phyloP scores from a whole-genome alignment of 805 yeast species.

The Ogataea paradorogensis region DNA sequence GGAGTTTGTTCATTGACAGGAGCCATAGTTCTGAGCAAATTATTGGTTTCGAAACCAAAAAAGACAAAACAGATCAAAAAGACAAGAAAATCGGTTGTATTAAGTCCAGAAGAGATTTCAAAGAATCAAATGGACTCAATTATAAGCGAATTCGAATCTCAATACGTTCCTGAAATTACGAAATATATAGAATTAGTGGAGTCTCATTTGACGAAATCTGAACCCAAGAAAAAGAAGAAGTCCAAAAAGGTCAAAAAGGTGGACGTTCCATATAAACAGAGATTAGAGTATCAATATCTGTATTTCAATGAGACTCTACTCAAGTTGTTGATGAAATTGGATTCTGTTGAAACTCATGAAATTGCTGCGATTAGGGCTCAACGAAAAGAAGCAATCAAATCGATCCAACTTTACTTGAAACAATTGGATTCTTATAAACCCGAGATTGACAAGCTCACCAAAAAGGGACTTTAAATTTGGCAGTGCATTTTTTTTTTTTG shows the following conservation, averaged over 20 bases:
- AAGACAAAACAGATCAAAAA: constrained; percentile 14
- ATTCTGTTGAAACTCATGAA: constrained; percentile 48
- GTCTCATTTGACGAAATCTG: constrained; percentile 4
- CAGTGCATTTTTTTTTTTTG: constrained; percentile 6
- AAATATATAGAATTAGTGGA: constrained; percentile 19
- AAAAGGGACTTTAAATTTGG: constrained; percentile 14
- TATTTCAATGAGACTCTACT: constrained; percentile 66
- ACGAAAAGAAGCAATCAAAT: constrained; percentile 58
- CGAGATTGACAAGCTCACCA: constrained; percentile 20
- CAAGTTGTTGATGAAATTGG: constrained; percentile 64
- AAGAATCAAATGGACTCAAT: constrained; percentile 17
- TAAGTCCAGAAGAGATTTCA: constrained; percentile 21
- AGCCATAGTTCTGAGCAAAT: constrained; percentile 6
- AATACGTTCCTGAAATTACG: constrained; percentile 13
- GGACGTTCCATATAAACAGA: constrained; percentile 24
- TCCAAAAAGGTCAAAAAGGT: constrained; percentile 6
- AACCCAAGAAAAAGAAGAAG: constrained; percentile 12
- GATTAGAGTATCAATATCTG: constrained; percentile 45
- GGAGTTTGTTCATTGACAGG: constrained; percentile 17
- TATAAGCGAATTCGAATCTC: constrained; percentile 16
- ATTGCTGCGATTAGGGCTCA: constrained; percentile 50
- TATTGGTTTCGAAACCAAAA: constrained; percentile 9
- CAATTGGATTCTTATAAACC: constrained; percentile 42
- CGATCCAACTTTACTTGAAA: constrained; percentile 57
- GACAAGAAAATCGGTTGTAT: constrained; percentile 13